phyloP scores from a whole-genome alignment of 352 stramenopile genomes.

The Lagenidium giganteum region DNA sequence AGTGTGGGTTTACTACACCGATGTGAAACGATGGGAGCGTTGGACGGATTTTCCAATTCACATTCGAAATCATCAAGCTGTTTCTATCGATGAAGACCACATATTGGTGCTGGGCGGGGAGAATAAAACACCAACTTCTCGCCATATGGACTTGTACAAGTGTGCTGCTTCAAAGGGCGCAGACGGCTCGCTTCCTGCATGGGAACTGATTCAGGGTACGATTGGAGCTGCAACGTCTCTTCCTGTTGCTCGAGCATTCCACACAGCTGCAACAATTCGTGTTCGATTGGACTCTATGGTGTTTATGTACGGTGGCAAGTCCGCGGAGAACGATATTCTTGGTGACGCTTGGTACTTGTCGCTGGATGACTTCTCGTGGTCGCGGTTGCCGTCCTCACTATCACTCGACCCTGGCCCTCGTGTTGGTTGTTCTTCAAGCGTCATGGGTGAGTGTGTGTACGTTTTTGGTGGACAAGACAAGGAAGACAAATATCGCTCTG shows the following conservation, averaged over 20 bases:
- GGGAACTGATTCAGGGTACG: conserved; percentile 69
- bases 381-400: conserved; percentile 58
- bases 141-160: conserved; percentile 85
- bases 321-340: conserved; percentile 60
- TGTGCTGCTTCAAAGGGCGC: conserved; percentile 46
- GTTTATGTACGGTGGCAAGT: conserved; percentile 81
- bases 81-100: conserved; percentile 62
- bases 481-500: conserved; percentile 68
- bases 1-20: conserved; percentile 64
- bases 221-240: conserved; percentile 61
- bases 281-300: conserved; percentile 75
- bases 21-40: conserved; percentile 53
- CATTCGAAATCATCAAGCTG: conserved; percentile 74
- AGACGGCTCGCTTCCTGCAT: conserved; percentile 66
- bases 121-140: conserved; percentile 54
- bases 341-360: conserved; percentile 83
- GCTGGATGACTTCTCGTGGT: conserved; percentile 79
- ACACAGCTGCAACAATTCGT: conserved; percentile 57
- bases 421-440: conserved; percentile 53
- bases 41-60: conserved; percentile 81
- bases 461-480: conserved; percentile 79
- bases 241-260: conserved; percentile 58
- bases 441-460: conserved; percentile 82
- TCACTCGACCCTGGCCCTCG: conserved; percentile 73
- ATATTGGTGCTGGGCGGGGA: conserved; percentile 84